Evolutionary conservation across 2,329 filamentous ascomycete genomes (phyloP).

Genomic region (Fusarium sp.): DNA sequence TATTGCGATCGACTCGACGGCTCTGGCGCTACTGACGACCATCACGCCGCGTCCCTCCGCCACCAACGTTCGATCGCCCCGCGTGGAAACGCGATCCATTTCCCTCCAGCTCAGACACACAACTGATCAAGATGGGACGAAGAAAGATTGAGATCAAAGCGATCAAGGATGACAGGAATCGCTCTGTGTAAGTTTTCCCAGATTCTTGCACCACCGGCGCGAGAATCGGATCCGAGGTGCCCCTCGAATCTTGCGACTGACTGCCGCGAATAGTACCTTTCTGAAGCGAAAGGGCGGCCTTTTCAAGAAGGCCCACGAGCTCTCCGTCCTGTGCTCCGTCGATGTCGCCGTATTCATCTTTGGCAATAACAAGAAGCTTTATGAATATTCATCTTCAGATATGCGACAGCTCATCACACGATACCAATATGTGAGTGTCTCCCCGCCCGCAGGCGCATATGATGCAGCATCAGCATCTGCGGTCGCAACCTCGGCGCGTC

Average conservation of each 20-base stretch:
- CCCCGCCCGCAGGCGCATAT: slow-evolving; percentile 15
- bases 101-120: slow-evolving; percentile 27
- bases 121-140: slow-evolving; percentile 78
- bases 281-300: slow-evolving; percentile 98
- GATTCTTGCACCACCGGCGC: not conserved
- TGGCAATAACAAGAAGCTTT: slow-evolving; percentile 98
- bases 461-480: not conserved
- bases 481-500: not conserved
- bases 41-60: slow-evolving; percentile 27
- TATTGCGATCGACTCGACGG: slow-evolving; percentile 13
- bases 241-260: slow-evolving; percentile 30
- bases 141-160: slow-evolving; percentile 99
- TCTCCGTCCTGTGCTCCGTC: slow-evolving; percentile 97
- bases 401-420: slow-evolving; percentile 90
- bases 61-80: slow-evolving; percentile 29
- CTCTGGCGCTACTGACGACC: slow-evolving; percentile 8
- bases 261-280: slow-evolving; percentile 77
- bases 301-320: slow-evolving; percentile 99
- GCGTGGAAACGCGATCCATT: slow-evolving; percentile 38
- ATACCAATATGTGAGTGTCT: slow-evolving; percentile 85
- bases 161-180: slow-evolving; percentile 98
- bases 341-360: slow-evolving; percentile 99
- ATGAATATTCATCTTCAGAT: slow-evolving; percentile 95
- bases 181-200: slow-evolving; percentile 84
- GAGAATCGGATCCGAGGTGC: not conserved